Evolutionary conservation across 2,329 filamentous ascomycete species (phyloP).

Genomic region (Penicillium sp.): DNA sequence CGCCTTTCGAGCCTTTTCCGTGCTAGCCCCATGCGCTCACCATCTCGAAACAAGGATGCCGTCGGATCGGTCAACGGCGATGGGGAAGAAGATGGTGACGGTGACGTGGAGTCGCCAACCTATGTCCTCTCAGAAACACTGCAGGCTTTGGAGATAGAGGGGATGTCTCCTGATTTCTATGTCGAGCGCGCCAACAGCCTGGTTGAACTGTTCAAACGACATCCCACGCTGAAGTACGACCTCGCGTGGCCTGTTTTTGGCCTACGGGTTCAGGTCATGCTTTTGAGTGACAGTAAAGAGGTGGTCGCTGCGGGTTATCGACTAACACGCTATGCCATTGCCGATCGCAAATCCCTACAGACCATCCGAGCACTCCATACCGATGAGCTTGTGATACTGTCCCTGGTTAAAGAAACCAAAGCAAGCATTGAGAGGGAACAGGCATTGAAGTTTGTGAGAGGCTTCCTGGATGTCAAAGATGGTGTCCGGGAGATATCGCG

Average conservation of each 20-base stretch:
- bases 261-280: conserved; percentile 85
- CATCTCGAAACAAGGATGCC: conserved; percentile 30
- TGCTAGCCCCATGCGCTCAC: conserved; percentile 47
- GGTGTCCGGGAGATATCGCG: conserved; percentile 80
- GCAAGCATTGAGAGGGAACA: conserved; percentile 96
- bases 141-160: conserved; percentile 77
- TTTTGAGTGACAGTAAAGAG: conserved; percentile 88
- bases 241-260: conserved; percentile 94
- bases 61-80: conserved; percentile 32
- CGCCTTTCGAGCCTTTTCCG: conserved; percentile 52
- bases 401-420: conserved; percentile 88
- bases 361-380: conserved; percentile 82
- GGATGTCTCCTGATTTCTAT: conserved; percentile 88
- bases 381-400: conserved; percentile 83
- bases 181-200: conserved; percentile 84
- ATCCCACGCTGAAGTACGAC: conserved; percentile 92
- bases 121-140: conserved; percentile 83
- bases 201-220: conserved; percentile 89
- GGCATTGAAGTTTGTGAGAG: conserved; percentile 87
- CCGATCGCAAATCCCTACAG: conserved; percentile 77
- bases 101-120: conserved; percentile 73
- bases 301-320: conserved; percentile 91
- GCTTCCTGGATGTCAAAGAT: conserved; percentile 90
- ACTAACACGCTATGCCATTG: conserved; percentile 87
- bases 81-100: conserved; percentile 50